Base-by-base conservation (phyloP, 768 basidiomycete species). In the Suillus brevipes region DNA sequence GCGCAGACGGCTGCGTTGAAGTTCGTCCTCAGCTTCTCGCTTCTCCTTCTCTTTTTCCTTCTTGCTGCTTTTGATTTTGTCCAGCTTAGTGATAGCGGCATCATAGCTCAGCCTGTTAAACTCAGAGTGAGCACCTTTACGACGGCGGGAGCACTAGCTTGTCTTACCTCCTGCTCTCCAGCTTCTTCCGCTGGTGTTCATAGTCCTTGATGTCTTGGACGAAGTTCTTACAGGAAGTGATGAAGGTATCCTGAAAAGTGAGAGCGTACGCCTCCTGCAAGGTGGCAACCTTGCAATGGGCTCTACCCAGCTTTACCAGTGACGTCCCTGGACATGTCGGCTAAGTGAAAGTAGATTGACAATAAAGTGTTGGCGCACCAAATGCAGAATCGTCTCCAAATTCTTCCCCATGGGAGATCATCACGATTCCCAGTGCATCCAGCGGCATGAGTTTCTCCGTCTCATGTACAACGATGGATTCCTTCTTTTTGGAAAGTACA, bases 391-490 rank as follows among this genome's bases (percentile, higher is more conserved):
- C 89, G 1, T 86, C 84, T n/a, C 86, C 85, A 71, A 91, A 89
- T 71, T 94, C 87, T 68, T 92, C 91, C 16, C 94, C 94, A 71
- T 94, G 91, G 31, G 84, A 81, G 63, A 94, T 89, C 94, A 95
- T 94, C 55, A 93, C 90, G 62, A 93, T 82, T 1, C 94, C 94
- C 12, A 97, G 80, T 36, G 87, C 85, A 68, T 95, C 94, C 36
- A 93, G 80, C 0, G 90, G 85, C 13, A 93, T 77, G 42, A 92
- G 81, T 73, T 95, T 94, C 66, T 90, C 90, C 6, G 74, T 65
- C 64, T 87, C 86, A 18, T 86, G 86, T 3, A 87, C 77, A 1
- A 83, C 85, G 31, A 84, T 84, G n/a, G 82, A 86, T 25, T 87
- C 81, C 72, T 89, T 90, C 78, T 88, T 91, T 82, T 94, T 94